Conservation (phyloP, 73 alveolate species). For the Symbiodinium natans region DNA sequence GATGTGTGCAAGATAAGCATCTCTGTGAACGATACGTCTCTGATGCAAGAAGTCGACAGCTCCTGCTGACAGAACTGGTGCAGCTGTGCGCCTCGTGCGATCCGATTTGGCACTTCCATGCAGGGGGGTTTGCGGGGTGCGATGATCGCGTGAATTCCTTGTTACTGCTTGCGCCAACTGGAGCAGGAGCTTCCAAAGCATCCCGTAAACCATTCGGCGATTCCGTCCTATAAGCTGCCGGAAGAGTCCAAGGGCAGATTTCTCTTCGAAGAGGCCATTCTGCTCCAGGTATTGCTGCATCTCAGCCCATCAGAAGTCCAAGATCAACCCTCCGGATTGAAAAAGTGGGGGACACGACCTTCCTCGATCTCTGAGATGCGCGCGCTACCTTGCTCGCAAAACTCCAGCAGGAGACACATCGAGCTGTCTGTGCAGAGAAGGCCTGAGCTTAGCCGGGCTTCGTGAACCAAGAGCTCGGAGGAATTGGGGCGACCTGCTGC, state of each 20-base stretch:
- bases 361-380: background rate
- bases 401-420: conserved; percentile 11
- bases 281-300: background rate
- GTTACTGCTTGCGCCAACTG: too few species aligned
- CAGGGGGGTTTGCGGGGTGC: too few species aligned
- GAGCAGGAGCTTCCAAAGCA: too few species aligned
- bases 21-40: conserved; percentile 43
- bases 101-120: too few species aligned
- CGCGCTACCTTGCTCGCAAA: conserved; percentile 17
- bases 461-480: too few species aligned
- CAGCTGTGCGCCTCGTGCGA: too few species aligned
- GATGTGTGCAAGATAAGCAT: background rate
- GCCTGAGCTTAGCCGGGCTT: background rate
- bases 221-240: background rate
- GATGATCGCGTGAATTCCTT: too few species aligned
- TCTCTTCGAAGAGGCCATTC: background rate
- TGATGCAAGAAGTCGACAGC: conserved; percentile 56
- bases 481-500: background rate
- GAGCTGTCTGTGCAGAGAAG: background rate
- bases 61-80: background rate
- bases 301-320: background rate
- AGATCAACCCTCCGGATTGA: background rate
- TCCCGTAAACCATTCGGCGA: background rate
- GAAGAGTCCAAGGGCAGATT: background rate
- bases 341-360: background rate